Evolutionary conservation across 164 flowering plant species (phyloP), one percentile per base, ranked within the genome.

Genomic region (Sextonia rubra): DNA sequence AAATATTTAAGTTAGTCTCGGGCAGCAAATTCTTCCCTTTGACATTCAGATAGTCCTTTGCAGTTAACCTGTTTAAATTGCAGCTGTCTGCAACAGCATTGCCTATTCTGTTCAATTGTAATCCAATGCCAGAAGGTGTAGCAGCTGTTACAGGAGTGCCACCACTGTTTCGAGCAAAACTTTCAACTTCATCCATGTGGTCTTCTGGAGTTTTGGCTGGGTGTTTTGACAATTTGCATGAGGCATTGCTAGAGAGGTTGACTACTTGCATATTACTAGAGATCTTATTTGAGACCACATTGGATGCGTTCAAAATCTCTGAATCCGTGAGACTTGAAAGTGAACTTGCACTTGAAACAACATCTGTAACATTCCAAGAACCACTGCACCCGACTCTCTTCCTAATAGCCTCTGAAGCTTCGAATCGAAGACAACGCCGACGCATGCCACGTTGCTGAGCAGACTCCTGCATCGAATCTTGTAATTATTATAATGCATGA

Each of bases 81-180:
- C 69, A 58, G 30, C 77, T 77, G 32, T 74, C 24, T 74, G 82
- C 77, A 26, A 77, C 69, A 67, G 81, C 30, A 74, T 71, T 84
- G 60, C 83, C 80, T 73, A 87, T 77, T 75, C 87, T 85, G 65
- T 89, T 87, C 62, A 89, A 82, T 77, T 89, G 93, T 82, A 91
- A 80, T 71, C 94, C 93, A 60, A 88, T 84, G 44, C 90, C 87
- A 48, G 82, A 80, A 49, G 90, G 86, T 80, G 76, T 84, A 69
- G 85, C 72, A 74, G 69, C 76, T 27, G 60, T 25, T 55, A 75
- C 49, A 48, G 77, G 44, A 72, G 83, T 69, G 60, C 62, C 82
- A 63, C 69, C 79, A 72, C 30, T 65, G 47, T 70, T 72, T 58
- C 52, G 76, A 73, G 64, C 62, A 48, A 77, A 25, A 48, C 27